Evolutionary conservation across 2,329 filamentous ascomycete genomes (phyloP), one percentile per base, ranked within the genome.

Genomic region (Verticillium klebahnii): DNA sequence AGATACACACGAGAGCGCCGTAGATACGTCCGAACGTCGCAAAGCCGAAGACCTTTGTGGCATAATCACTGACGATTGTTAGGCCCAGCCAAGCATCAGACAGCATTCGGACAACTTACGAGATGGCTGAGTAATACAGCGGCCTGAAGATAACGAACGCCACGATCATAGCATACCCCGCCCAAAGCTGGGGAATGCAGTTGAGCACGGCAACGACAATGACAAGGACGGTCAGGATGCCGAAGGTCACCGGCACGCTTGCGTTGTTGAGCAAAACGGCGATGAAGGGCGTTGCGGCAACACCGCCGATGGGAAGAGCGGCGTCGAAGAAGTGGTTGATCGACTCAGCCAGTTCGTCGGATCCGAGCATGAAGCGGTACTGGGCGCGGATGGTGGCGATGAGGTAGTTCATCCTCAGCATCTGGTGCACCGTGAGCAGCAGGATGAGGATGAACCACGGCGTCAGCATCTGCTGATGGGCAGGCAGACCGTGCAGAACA

Each of bases 11-110:
- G 61, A 93, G 85, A 4, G 90, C 81, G 15, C 90, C 90, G 71
- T 93, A 93, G 15, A 93, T 89, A 63, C 90, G 90, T 12, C 90
- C 90, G 64, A 93, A 93, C 0, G 89, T 92, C n/a, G 85, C 82
- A 70, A 92, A 92, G 2, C 90, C 90, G 67, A 93, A 93, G 2
- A 92, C 89, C 71, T 92, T 92, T n/a, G 89, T 89, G 0, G 87
- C 82, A 70, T 92, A 93, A 73, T 92, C 90, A 5, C 78, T 80
- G 56, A 8, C 15, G 4, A n/a, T 19, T 5, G 25, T 31, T 56
- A 32, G 31, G 2, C 29, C 29, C 15, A n/a, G 29, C 3, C 32
- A 40, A 5, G 0, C 14, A 31, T 11, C 15, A 19, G 9, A 23
- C 23, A 11, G n/a, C 29, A 8, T 2, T 6, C 2, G 29, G 1